Conservation (phyloP, 1,284 basidiomycete genomes). For the Trichosporon coremiiforme region DNA sequence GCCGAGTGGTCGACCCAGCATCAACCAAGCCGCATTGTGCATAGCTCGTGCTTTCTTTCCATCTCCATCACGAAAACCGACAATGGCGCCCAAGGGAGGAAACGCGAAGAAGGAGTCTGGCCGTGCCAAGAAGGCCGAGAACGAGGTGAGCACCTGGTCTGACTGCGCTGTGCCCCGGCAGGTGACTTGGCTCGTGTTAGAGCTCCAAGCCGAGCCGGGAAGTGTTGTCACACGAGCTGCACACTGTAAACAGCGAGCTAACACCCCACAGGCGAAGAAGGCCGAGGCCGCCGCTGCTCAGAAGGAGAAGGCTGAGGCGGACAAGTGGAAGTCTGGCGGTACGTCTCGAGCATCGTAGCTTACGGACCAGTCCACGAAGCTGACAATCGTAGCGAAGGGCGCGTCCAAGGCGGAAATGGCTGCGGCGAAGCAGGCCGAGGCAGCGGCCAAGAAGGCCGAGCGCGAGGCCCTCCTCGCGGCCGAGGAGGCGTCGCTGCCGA, state of each 20-base stretch:
- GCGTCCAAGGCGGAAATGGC: constrained; percentile 67
- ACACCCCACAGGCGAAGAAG: constrained; percentile 63
- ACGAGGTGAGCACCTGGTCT: constrained; percentile 65
- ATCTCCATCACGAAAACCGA: background rate
- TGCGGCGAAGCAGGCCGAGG: constrained; percentile 61
- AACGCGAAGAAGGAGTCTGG: constrained; percentile 89
- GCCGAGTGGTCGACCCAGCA: background rate
- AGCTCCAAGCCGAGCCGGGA: constrained; percentile 24
- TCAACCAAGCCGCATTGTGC: too few relatives aligned
- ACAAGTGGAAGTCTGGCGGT: constrained; percentile 72
- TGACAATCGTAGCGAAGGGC: constrained; percentile 42
- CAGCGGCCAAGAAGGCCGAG: constrained; percentile 60
- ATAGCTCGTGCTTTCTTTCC: too few relatives aligned
- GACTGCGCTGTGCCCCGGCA: too few relatives aligned
- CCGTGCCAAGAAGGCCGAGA: constrained; percentile 88
- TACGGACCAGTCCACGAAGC: too few relatives aligned
- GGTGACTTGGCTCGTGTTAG: constrained; percentile 51
- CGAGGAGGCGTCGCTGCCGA: constrained; percentile 71
- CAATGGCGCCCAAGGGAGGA: constrained; percentile 74
- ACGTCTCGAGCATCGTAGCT: constrained; percentile 51
- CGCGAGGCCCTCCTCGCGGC: constrained; percentile 65
- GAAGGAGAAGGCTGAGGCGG: constrained; percentile 66
- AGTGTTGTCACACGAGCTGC: background rate
- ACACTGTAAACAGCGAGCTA: background rate
- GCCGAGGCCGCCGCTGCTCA: constrained; percentile 35